Percentiles rank a stretch among this genome's conserved stretches.
phyloP scores from a whole-genome alignment of 1,284 basidiomycete species.

The Sphaerobolus stellatus region DNA sequence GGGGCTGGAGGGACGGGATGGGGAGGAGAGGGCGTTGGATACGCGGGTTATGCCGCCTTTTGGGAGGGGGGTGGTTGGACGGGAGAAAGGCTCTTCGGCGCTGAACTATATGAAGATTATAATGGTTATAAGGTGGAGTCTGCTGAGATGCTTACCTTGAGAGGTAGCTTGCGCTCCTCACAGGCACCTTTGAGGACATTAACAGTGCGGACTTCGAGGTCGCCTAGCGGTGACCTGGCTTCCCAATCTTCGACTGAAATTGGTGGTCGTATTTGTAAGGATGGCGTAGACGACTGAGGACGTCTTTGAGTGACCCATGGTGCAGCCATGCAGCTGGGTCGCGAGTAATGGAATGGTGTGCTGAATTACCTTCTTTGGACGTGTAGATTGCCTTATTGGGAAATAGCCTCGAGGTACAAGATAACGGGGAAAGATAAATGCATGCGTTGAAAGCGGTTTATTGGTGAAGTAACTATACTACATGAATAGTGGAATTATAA shows the following conservation, averaged over 20 bases:
- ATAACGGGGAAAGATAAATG: too few species aligned
- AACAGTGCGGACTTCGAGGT: conserved; percentile 69
- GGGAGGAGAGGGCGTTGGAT: conserved; percentile 27
- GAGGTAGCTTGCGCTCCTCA: conserved; percentile 61
- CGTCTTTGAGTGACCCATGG: conserved; percentile 3
- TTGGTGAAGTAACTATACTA: too few species aligned
- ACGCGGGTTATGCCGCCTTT: conserved; percentile 16
- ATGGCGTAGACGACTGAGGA: background rate
- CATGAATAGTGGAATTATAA: too few species aligned
- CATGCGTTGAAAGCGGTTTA: too few species aligned
- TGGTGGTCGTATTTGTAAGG: conserved; percentile 32
- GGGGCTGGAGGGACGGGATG: conserved; percentile 46
- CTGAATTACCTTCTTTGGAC: too few species aligned
- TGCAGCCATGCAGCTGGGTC: conserved; percentile 4
- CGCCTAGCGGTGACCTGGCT: conserved; percentile 69
- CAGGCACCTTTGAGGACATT: conserved; percentile 60
- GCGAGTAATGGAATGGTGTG: too few species aligned
- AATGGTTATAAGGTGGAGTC: background rate
- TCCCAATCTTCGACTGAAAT: conserved; percentile 89
- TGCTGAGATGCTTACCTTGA: conserved; percentile 54
- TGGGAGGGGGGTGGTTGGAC: conserved; percentile 8
- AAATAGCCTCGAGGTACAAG: too few species aligned
- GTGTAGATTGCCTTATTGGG: too few species aligned
- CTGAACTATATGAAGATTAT: conserved; percentile 7
- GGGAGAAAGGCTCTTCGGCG: conserved; percentile 9